Percentiles rank a stretch among this genome's conserved stretches.
Evolutionary conservation across 371 early-diverging fungal genomes (phyloP).

Genomic region (Apophysomyces ossiformis): DNA sequence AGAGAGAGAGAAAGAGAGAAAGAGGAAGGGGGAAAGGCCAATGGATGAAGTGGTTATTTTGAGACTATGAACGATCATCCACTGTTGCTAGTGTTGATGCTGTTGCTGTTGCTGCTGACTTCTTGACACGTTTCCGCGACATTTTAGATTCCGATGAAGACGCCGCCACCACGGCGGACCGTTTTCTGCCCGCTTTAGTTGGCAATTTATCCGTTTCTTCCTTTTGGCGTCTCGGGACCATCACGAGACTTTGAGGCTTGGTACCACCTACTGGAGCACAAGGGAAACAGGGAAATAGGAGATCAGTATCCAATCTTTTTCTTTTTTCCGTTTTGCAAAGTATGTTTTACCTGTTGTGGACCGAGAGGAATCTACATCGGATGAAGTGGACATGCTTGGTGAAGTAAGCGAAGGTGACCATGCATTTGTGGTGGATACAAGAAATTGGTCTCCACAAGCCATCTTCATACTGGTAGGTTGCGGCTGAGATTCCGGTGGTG

Average conservation of each 20-base stretch:
- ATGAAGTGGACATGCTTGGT: constrained; percentile 5
- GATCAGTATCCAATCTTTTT: background rate
- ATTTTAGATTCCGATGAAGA: constrained; percentile 3
- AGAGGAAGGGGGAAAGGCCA: too few relatives aligned
- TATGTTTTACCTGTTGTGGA: constrained; percentile 1
- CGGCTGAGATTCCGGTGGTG: constrained; percentile 3
- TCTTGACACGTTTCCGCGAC: constrained; percentile 5
- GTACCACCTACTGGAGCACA: background rate
- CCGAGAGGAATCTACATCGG: constrained; percentile 5
- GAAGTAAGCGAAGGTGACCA: constrained; percentile 8
- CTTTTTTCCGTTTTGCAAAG: background rate
- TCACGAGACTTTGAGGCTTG: constrained; percentile 11
- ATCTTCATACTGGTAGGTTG: constrained; percentile 1
- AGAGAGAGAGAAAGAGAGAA: background rate
- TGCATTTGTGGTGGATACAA: constrained; percentile 4
- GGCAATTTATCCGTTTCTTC: background rate
- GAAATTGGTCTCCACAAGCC: background rate
- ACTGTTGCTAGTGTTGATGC: background rate
- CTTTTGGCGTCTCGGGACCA: constrained; percentile 1
- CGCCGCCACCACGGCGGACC: constrained; percentile 10
- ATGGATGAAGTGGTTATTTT: background rate
- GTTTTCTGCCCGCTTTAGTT: constrained; percentile 3
- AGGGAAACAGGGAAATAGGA: too few relatives aligned
- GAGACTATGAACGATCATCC: background rate
- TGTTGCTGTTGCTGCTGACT: background rate